Evolutionary conservation across 768 basidiomycete species (phyloP), one percentile per base, ranked within the genome.

Genomic region (Coprinopsis cinerea): DNA sequence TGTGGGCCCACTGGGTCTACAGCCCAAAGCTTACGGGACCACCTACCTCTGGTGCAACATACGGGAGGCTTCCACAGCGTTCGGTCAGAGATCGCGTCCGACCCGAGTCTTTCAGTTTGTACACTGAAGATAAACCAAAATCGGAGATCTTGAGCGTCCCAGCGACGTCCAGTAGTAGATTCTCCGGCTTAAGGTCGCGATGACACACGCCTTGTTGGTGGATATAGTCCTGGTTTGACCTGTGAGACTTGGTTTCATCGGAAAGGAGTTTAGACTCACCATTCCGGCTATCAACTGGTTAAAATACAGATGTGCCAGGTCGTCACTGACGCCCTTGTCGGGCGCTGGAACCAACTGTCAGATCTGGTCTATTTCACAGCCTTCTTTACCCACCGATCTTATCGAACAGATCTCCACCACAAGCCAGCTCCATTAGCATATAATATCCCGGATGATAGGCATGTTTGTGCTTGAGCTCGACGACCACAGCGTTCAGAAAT

Each of bases 101-200:
- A 0, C 92, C 92, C 0, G 74, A 74, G 23, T 83, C 81, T 54
- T 92, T 92, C 53, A 94, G 81, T 55, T 81, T 85, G 67, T 82
- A 99, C 0, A 98, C 92, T 0, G 89, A 81, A 4, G 90, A 92
- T 1, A 99, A 75, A 0, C 96, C 96, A 64, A 98, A 99, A 63
- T 99, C 96, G 0, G 89, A 87, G 46, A 99, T 85, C 63, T 97
- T 97, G 55, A 99, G 81, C 4, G 81, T 73, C 44, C 94, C 94
- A 1, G 83, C 80, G 0, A 78, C 80, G 52, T 92, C 86, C 0
- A 99, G 77, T 2, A 99, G 78, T 15, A 97, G 64, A 57, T 99
- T 99, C 64, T 99, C 96, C 0, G 96, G 96, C 61, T 99, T 99
- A 48, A 99, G 76, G 59, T 99, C 96, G 30, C 96, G 82, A 62